Conservation (phyloP, 495 filamentous ascomycete genomes). For the Tetracladium setigerum region DNA sequence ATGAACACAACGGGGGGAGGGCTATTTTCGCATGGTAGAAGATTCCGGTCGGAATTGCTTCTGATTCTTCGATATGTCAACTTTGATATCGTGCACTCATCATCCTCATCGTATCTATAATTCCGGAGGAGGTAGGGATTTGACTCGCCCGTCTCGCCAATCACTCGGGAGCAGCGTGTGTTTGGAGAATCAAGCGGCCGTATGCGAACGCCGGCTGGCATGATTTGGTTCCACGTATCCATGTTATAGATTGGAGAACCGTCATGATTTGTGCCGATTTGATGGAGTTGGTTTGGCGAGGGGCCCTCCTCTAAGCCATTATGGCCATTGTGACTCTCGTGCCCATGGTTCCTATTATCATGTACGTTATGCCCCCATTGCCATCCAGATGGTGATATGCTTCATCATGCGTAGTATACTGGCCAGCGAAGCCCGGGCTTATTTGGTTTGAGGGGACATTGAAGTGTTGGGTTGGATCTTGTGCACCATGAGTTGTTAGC, state of each 20-base stretch:
- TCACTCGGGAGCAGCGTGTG: constrained; percentile 13
- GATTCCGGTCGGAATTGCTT: constrained; percentile 5
- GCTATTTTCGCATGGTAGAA: constrained; percentile 13
- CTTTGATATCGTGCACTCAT: constrained; percentile 22
- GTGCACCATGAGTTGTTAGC: background rate
- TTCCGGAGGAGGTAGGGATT: constrained; percentile 22
- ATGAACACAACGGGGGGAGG: constrained; percentile 21
- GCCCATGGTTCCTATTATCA: too few relatives aligned
- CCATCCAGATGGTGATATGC: too few relatives aligned
- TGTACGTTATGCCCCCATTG: too few relatives aligned
- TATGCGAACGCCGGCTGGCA: constrained; percentile 7
- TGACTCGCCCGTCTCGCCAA: constrained; percentile 23
- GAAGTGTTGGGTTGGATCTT: constrained; percentile 16
- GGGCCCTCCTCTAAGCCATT: constrained; percentile 9
- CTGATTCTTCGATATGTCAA: constrained; percentile 21
- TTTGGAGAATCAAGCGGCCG: constrained; percentile 18
- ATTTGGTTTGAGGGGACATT: constrained; percentile 12
- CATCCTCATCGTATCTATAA: constrained; percentile 23
- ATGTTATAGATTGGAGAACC: constrained; percentile 15
- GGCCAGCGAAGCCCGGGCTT: constrained; percentile 19
- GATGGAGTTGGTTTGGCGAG: constrained; percentile 15
- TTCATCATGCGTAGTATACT: constrained; percentile 7
- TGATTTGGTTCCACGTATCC: constrained; percentile 19
- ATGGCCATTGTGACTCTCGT: constrained; percentile 7
- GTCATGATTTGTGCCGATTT: constrained; percentile 7